These are phyloP conservation scores for Potentilla sterilis DNA, from an alignment of 306 rosid species.

Conservation along the genomic window DNA sequence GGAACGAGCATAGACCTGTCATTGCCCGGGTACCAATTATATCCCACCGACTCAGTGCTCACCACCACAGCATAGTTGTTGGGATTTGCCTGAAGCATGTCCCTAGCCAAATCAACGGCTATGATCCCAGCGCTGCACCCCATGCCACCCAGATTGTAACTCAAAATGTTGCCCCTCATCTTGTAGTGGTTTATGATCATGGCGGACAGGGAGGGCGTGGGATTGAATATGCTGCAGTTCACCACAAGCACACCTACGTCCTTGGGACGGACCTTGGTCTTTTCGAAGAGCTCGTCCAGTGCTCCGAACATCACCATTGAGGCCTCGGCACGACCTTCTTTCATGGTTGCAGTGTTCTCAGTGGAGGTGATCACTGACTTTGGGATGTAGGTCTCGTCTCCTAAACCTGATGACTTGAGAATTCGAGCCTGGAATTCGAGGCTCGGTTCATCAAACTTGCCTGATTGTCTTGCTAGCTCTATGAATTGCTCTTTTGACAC, in stretches of 20 bases:
- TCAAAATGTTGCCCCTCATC: conserved; percentile 91
- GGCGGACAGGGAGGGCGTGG: conserved; percentile 90
- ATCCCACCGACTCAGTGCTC: conserved; percentile 86
- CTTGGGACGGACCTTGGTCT: conserved; percentile 73
- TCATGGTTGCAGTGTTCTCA: conserved; percentile 75
- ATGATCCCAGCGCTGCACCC: conserved; percentile 95
- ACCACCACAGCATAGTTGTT: conserved; percentile 87
- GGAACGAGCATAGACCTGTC: conserved; percentile 90
- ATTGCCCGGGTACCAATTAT: conserved; percentile 83
- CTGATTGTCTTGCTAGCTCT: conserved; percentile 70
- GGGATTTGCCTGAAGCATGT: conserved; percentile 78
- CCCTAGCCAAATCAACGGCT: conserved; percentile 75
- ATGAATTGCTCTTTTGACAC: conserved; percentile 70
- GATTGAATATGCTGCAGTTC: conserved; percentile 95
- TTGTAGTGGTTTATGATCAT: conserved; percentile 98
- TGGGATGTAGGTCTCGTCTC: conserved; percentile 86
- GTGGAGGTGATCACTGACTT: conserved; percentile 48
- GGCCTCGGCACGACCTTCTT: conserved; percentile 89
- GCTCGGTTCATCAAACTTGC: conserved; percentile 71
- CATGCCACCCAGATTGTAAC: conserved; percentile 96
- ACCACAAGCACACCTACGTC: conserved; percentile 81
- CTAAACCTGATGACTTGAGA: conserved; percentile 74
- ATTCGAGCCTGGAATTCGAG: conserved; percentile 65
- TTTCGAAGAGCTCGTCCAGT: conserved; percentile 82
- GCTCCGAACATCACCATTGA: conserved; percentile 89